Evolutionary conservation across 139 green algal genomes (phyloP), one percentile per base, ranked within the genome.

Genomic region (Chlorella vulgaris): DNA sequence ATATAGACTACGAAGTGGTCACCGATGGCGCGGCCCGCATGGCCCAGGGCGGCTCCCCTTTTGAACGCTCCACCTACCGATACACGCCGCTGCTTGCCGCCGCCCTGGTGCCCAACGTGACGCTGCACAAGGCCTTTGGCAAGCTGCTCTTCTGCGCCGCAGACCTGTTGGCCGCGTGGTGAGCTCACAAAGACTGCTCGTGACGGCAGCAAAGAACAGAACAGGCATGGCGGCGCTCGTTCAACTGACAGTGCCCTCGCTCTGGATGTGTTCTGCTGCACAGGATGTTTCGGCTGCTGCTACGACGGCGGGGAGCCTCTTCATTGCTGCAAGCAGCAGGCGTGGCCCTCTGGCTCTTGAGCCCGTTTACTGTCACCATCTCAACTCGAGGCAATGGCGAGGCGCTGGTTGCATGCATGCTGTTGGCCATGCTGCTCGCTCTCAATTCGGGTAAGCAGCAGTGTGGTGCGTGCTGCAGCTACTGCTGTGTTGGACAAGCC

Each of bases 71-170:
- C 39, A 92, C 88, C 35, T 96, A 91, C 63, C 90, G 96, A 8
- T 99, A 99, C 89, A 93, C 88, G 28, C 96, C 96, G 0, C 82
- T 99, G n/a, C 84, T 99, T 5, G 96, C 96, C 0, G 91, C 80
- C 40, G 47, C 94, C 13, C 51, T 98, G 38, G 31, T 96, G 36
- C 94, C 94, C 22, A 99, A 98, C 75, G 76, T 95, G 0, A 79
- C 84, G 40, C n/a, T 96, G 35, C 81, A 89, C 75, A 80, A 62
- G 0, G n/a, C 75, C 7, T 98, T 80, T 76, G 96, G 94, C 51
- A 99, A 99, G 91, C 82, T 95, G 58, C 62, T 98, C 0, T 98
- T 98, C 67, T 89, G 84, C 7, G 76, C 63, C 0, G 88, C 85
- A 2, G 94, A 98, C 85, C 83, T 97, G 18, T 10, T 86, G 7